Percentiles rank a stretch among this genome's conserved stretches.
phyloP scores from a whole-genome alignment of 306 rosid species.

The Boehmeria nivea region DNA sequence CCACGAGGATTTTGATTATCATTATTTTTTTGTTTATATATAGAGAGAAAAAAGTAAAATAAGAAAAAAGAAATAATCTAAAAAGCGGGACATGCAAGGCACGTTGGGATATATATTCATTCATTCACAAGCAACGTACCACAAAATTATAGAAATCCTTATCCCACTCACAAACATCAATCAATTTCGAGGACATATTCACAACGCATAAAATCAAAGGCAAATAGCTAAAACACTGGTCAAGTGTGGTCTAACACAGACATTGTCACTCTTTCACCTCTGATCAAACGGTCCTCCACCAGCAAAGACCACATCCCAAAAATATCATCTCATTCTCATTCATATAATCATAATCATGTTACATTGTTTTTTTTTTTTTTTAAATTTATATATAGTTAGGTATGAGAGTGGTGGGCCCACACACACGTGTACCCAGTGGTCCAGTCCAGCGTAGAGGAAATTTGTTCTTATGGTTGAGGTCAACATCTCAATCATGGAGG shows the following conservation, averaged over 20 bases:
- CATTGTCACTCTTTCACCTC: not conserved
- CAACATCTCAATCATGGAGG: constrained; percentile 66
- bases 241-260: constrained; percentile 9
- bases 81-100: constrained; percentile 10
- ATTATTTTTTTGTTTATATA: no score
- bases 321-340: constrained; percentile 3
- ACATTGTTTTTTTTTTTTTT: not conserved
- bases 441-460: constrained; percentile 47
- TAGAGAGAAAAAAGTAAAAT: not conserved
- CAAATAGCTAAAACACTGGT: constrained; percentile 1
- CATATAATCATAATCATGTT: not conserved
- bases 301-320: not conserved
- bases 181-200: constrained; percentile 7
- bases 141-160: no score
- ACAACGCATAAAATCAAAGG: not conserved
- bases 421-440: constrained; percentile 74
- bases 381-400: constrained; percentile 8
- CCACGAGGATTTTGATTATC: constrained; percentile 13
- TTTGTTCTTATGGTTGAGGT: constrained; percentile 56
- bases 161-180: constrained; percentile 10
- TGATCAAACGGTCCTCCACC: constrained; percentile 3
- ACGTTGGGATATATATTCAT: constrained; percentile 10
- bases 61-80: not conserved
- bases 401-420: constrained; percentile 45
- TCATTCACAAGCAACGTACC: no score